Percentiles rank a stretch among this genome's conserved stretches.
Conservation (phyloP, 495 filamentous ascomycete genomes). For the Terfezia claveryi region DNA sequence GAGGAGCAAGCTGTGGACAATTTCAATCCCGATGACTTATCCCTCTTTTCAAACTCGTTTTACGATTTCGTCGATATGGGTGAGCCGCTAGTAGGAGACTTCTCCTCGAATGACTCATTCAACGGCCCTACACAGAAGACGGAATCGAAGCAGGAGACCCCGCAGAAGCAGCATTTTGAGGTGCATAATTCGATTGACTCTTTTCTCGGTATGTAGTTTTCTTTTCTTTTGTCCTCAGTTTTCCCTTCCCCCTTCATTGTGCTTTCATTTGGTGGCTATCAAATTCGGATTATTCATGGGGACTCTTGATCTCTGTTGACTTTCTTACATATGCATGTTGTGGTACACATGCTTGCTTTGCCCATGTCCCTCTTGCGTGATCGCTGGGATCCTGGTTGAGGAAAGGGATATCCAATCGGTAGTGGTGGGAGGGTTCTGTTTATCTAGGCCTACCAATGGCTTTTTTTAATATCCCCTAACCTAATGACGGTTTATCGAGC, state of each 20-base stretch:
- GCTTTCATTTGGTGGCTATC: not conserved
- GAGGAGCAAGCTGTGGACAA: conserved; percentile 43
- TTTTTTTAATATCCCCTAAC: not conserved
- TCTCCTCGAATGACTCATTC: not conserved
- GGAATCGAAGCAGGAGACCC: not conserved
- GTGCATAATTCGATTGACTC: not conserved
- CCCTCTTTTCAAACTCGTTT: conserved; percentile 77
- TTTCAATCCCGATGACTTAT: conserved; percentile 51
- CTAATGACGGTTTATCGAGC: not conserved
- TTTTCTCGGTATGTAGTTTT: not conserved
- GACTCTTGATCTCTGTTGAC: not conserved
- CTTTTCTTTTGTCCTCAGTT: not conserved
- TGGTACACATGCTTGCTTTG: not conserved
- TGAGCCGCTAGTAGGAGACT: conserved; percentile 8
- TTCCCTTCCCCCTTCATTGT: not conserved
- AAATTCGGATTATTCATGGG: no score
- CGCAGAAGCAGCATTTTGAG: not conserved
- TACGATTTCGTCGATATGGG: conserved; percentile 76
- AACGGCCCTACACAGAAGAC: not conserved
- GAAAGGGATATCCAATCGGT: not conserved
- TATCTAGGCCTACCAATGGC: not conserved
- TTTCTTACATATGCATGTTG: not conserved
- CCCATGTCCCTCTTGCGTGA: not conserved
- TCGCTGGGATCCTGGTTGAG: not conserved
- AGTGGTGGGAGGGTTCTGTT: not conserved